A percentile compares a stretch with the other conserved stretches of the same genome.
These are phyloP conservation scores for Nitzschia sp. DNA, from an alignment of 108 stramenopile species.

Conservation along the genomic window DNA sequence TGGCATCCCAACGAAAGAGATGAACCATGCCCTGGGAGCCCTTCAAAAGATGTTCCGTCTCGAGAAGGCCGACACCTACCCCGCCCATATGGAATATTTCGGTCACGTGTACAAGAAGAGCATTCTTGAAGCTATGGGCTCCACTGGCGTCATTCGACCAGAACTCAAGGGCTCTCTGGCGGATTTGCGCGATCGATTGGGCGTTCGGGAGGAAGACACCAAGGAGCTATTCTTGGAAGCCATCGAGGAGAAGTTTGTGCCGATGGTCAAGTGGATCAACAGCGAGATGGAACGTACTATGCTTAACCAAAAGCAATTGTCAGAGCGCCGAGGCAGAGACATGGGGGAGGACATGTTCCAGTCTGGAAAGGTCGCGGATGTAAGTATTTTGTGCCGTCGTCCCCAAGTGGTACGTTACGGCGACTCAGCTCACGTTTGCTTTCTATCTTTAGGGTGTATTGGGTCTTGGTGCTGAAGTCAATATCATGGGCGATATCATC, in stretches of 20 bases:
- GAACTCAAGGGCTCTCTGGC: slow-evolving; percentile 75
- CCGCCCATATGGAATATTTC: slow-evolving; percentile 64
- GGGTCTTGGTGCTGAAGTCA: slow-evolving; percentile 82
- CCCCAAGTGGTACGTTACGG: no score
- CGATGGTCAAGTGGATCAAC: slow-evolving; percentile 84
- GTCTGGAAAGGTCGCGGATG: slow-evolving; percentile 69
- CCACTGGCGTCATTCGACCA: slow-evolving; percentile 80
- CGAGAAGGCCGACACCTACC: slow-evolving; percentile 52
- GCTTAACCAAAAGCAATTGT: slow-evolving; percentile 72
- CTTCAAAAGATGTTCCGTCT: slow-evolving; percentile 61
- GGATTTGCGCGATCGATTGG: slow-evolving; percentile 65
- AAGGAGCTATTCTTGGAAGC: slow-evolving; percentile 71
- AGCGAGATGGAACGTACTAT: slow-evolving; percentile 81
- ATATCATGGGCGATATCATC: slow-evolving; percentile 90
- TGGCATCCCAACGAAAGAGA: slow-evolving; percentile 72
- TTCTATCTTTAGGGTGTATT: slow-evolving; percentile 64
- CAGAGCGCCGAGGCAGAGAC: slow-evolving; percentile 72
- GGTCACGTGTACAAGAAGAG: slow-evolving; percentile 77
- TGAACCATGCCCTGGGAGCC: slow-evolving; percentile 55
- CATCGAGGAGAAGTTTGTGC: slow-evolving; percentile 71
- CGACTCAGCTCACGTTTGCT: neutral
- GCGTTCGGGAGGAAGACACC: slow-evolving; percentile 70
- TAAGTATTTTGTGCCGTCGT: slow-evolving; percentile 44
- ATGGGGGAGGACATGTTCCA: slow-evolving; percentile 86
- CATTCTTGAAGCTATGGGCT: slow-evolving; percentile 83